Evolutionary conservation across 441 rosid species (phyloP).

Genomic region (Bruguiera hainesii): DNA sequence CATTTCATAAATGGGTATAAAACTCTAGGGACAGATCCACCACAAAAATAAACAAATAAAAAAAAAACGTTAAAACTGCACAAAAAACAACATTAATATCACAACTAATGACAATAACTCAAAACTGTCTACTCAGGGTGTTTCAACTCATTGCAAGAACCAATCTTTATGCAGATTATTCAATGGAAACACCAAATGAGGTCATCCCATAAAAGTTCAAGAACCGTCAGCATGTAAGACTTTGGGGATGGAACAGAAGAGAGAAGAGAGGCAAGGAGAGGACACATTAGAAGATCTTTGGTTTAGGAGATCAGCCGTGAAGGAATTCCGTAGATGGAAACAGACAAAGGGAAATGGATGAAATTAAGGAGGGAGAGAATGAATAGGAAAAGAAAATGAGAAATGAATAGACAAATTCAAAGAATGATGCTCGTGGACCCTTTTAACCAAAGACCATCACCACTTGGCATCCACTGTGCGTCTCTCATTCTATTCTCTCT

Average conservation of each 20-base stretch:
- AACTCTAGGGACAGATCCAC: constrained; percentile 8
- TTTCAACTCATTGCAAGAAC: neutral
- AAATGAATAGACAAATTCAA: constrained; percentile 21
- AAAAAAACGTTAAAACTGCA: neutral
- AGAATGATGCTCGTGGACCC: constrained; percentile 3
- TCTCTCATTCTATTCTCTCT: neutral
- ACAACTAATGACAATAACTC: neutral
- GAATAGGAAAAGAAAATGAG: constrained; percentile 1
- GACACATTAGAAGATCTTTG: neutral
- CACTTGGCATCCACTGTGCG: neutral
- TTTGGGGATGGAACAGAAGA: neutral
- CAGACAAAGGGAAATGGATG: neutral
- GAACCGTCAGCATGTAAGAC: neutral
- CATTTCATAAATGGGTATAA: neutral
- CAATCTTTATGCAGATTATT: neutral
- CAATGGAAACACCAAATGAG: neutral
- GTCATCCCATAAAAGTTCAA: neutral
- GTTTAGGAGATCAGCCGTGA: constrained; percentile 12
- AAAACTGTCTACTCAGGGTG: constrained; percentile 6
- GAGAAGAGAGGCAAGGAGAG: neutral
- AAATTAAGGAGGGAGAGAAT: neutral
- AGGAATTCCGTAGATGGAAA: constrained; percentile 5
- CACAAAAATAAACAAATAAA: neutral
- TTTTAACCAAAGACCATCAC: neutral
- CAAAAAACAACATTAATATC: neutral